A percentile compares a stretch with the other conserved stretches of the same genome.
These are phyloP conservation scores for Arthrobotrys sphaeroides DNA, from an alignment of 2,329 filamentous ascomycete species.

Conservation along the genomic window DNA sequence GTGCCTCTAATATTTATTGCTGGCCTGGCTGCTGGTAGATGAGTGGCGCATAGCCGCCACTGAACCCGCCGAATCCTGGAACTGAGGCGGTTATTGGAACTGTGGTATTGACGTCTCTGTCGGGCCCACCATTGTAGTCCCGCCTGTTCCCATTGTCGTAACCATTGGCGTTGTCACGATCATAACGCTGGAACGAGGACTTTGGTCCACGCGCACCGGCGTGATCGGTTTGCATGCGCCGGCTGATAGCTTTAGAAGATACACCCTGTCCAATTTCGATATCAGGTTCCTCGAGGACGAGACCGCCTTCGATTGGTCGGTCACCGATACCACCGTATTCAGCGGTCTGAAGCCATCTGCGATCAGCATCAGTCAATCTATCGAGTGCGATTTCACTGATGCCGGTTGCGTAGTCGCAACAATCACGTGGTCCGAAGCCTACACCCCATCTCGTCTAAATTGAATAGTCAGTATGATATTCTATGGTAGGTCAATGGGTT, in stretches of 20 bases:
- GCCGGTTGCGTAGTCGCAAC: conserved; percentile 92
- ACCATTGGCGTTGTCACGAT: conserved; percentile 42
- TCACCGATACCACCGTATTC: conserved; percentile 94
- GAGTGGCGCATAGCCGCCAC: conserved; percentile 33
- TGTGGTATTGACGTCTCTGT: conserved; percentile 38
- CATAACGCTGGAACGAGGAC: conserved; percentile 60
- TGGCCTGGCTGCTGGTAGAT: conserved; percentile 52
- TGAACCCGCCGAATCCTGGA: conserved; percentile 40
- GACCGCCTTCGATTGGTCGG: conserved; percentile 77
- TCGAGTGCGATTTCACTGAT: conserved; percentile 92
- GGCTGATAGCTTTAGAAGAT: conserved; percentile 81
- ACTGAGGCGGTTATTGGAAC: conserved; percentile 30
- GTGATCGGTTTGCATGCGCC: conserved; percentile 70
- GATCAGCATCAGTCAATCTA: conserved; percentile 92
- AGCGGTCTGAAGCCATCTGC: conserved; percentile 95
- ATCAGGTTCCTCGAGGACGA: conserved; percentile 95
- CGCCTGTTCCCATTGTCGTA: conserved; percentile 34
- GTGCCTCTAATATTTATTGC: conserved; percentile 10
- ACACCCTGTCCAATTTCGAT: conserved; percentile 98
- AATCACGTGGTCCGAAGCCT: conserved; percentile 94
- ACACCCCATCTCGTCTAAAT: conserved; percentile 92
- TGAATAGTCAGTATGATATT: conserved; percentile 17
- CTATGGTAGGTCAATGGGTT: neutral
- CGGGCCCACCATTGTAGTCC: conserved; percentile 37
- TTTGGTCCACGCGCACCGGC: conserved; percentile 73